Conservation (phyloP, 2,329 filamentous ascomycete genomes). For the Stenocarpella maydis region DNA sequence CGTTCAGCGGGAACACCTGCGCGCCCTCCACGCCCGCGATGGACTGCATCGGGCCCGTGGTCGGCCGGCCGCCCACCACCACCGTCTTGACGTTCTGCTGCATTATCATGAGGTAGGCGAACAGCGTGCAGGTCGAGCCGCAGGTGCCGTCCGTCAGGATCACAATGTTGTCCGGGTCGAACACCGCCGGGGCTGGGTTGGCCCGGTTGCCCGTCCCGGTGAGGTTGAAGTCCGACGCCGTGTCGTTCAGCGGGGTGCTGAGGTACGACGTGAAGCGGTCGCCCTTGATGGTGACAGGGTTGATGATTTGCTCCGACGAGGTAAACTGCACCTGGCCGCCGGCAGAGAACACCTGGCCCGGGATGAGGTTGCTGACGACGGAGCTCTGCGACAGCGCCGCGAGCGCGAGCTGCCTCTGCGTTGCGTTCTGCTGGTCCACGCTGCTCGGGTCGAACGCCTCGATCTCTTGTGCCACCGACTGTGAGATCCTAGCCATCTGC, state of each 20-base stretch:
- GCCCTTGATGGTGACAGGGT: conserved; percentile 47
- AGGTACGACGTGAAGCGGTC: conserved; percentile 59
- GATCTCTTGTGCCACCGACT: conserved; percentile 39
- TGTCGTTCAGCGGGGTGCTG: conserved; percentile 50
- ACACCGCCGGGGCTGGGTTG: conserved; percentile 54
- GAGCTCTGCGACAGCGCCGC: conserved; percentile 54
- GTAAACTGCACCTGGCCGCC: conserved; percentile 42
- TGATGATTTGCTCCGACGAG: conserved; percentile 44
- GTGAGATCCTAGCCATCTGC: conserved; percentile 51
- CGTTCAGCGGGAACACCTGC: conserved; percentile 45
- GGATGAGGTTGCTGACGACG: conserved; percentile 53
- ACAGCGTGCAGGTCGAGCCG: conserved; percentile 63
- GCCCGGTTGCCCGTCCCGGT: conserved; percentile 51
- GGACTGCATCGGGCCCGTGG: conserved; percentile 56
- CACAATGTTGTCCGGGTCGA: conserved; percentile 60
- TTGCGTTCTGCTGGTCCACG: conserved; percentile 19
- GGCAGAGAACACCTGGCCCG: conserved; percentile 54
- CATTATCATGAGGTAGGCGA: conserved; percentile 61
- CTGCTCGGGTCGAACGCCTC: conserved; percentile 42
- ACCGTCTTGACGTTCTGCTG: conserved; percentile 57
- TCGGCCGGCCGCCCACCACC: conserved; percentile 55
- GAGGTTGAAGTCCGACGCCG: conserved; percentile 48
- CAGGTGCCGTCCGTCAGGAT: conserved; percentile 64
- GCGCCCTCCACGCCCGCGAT: conserved; percentile 58
- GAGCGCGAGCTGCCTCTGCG: conserved; percentile 49